phyloP scores from a whole-genome alignment of 768 basidiomycete genomes.

The Pholiota molesta region DNA sequence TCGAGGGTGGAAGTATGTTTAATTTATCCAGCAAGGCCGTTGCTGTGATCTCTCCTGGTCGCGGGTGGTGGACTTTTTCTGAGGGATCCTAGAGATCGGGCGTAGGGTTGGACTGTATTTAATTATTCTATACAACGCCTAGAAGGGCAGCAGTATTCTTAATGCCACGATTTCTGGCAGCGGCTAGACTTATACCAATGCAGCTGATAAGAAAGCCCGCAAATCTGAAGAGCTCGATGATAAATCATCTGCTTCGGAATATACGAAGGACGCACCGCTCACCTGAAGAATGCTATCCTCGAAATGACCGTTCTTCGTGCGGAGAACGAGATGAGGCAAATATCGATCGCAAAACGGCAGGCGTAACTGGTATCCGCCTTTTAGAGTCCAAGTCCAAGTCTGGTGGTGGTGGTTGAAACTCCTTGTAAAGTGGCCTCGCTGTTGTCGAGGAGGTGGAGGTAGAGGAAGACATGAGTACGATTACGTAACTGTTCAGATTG shows the following conservation, averaged over 20 bases:
- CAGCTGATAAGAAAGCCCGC: constrained; percentile 84
- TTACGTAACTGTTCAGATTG: constrained; percentile 21
- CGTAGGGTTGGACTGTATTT: constrained; percentile 15
- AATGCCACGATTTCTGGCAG: constrained; percentile 70
- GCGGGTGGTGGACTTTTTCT: constrained; percentile 55
- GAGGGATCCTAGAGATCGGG: constrained; percentile 7
- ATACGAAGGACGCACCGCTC: constrained; percentile 12
- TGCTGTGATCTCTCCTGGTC: constrained; percentile 57
- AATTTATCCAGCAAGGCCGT: constrained; percentile 56
- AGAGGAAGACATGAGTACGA: constrained; percentile 45
- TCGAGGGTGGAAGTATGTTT: constrained; percentile 60
- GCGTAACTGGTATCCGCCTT: constrained; percentile 80
- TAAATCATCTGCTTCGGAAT: constrained; percentile 1
- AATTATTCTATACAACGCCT: constrained; percentile 53
- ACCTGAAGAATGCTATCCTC: constrained; percentile 87
- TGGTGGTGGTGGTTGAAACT: constrained; percentile 40
- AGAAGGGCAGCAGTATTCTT: constrained; percentile 67
- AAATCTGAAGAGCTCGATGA: constrained; percentile 50
- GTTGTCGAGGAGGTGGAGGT: constrained; percentile 56
- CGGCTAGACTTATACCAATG: constrained; percentile 75
- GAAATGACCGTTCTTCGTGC: constrained; percentile 85
- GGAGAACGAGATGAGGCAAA: constrained; percentile 85
- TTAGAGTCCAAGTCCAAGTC: constrained; percentile 39
- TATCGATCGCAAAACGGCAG: constrained; percentile 79
- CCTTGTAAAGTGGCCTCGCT: constrained; percentile 37